phyloP scores from a whole-genome alignment of 805 yeast genomes.

The Lachancea quebecensis region DNA sequence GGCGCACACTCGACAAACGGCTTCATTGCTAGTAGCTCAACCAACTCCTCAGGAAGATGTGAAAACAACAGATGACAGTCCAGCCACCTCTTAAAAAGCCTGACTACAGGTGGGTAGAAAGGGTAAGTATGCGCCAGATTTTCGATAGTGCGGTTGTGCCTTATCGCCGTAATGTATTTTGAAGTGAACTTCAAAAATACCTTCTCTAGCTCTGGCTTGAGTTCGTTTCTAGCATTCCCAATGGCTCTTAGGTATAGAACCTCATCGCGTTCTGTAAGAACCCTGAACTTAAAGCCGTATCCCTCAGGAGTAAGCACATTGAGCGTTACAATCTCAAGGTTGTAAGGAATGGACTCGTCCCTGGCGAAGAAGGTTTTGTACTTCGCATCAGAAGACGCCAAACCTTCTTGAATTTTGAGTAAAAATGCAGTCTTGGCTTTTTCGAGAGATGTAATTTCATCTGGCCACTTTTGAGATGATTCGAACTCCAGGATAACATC shows the following conservation, averaged over 20 bases:
- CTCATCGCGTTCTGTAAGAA: slow-evolving; percentile 81
- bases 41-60: slow-evolving; percentile 69
- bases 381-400: slow-evolving; percentile 39
- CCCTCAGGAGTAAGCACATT: slow-evolving; percentile 83
- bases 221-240: slow-evolving; percentile 53
- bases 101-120: slow-evolving; percentile 68
- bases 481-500: slow-evolving; percentile 84
- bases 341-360: slow-evolving; percentile 64
- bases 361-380: slow-evolving; percentile 56
- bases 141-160: slow-evolving; percentile 76
- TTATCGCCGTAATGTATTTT: slow-evolving; percentile 56
- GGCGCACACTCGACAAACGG: slow-evolving; percentile 87
- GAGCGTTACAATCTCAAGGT: slow-evolving; percentile 48
- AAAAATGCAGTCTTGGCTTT: slow-evolving; percentile 87
- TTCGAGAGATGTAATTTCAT: slow-evolving; percentile 76
- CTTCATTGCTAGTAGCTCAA: slow-evolving; percentile 75
- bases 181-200: slow-evolving; percentile 58
- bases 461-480: slow-evolving; percentile 91
- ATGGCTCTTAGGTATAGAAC: slow-evolving; percentile 65
- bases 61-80: slow-evolving; percentile 68
- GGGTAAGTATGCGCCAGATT: slow-evolving; percentile 66
- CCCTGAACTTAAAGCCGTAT: slow-evolving; percentile 71
- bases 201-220: slow-evolving; percentile 51
- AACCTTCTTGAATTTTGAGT: slow-evolving; percentile 52
- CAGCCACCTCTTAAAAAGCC: slow-evolving; percentile 86